Evolutionary conservation across 1,284 basidiomycete species (phyloP), one percentile per base, ranked within the genome.

Genomic region (Trametes versicolor): DNA sequence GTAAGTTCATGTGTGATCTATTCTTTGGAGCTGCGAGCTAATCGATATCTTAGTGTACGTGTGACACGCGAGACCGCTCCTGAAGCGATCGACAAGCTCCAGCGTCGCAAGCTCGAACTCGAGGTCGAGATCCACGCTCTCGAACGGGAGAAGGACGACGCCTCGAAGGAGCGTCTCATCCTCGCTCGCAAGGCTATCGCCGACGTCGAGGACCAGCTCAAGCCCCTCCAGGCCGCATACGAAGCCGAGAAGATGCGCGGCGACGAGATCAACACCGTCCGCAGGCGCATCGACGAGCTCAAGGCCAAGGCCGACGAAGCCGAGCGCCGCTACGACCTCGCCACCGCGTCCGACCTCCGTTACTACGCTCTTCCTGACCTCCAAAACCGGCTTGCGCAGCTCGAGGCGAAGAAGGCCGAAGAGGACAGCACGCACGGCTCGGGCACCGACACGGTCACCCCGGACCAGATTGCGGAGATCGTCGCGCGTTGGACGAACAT

Each of bases 121-220:
- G 94, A 99, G 77, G 93, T 99, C 43, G 97, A 98, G 76, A 93
- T 98, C 34, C 96, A 98, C 75, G 98, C 97, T 9, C 83, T 99
- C 57, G 93, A 98, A 78, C 87, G 95, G 67, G 95, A 97, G 77
- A 98, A 97, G 80, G 97, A 99, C 71, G 80, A 89, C 13, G 92
- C 92, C 2, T 96, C 94, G 73, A 96, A 96, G 79, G 95, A 96
- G 70, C 89, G 95, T 43, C 85, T 99, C n/a, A 85, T 85, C 48
- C 73, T 82, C 19, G 93, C 95, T 25, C 88, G 88, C 71, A 96
- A 94, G 78, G 87, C 90, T 15, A 91, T 98, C 70, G 89, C 94
- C 5, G 88, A 93, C 58, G 88, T 98, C 58, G 94, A 98, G 43
- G 97, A 99, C 69, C 82, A 96, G 74, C 87, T 99, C n/a, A 85